phyloP scores from a whole-genome alignment of 1,284 basidiomycete genomes.

The Exsudoporus floridanus region DNA sequence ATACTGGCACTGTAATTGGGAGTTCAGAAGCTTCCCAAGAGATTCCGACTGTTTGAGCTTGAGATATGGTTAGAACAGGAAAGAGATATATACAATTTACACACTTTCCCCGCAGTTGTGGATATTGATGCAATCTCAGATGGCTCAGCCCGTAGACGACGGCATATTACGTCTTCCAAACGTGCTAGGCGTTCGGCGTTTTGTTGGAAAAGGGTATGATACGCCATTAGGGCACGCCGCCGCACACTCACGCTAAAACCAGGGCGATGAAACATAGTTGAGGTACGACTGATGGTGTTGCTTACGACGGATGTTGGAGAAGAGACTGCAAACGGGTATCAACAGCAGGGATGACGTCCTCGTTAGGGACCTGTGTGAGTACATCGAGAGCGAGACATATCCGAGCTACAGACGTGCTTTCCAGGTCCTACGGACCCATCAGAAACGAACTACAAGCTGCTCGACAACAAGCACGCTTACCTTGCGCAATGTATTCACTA shows the following conservation, averaged over 20 bases:
- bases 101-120: slow-evolving; percentile 23
- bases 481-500: slow-evolving; percentile 80
- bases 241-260: slow-evolving; percentile 54
- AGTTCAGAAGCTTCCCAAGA: slow-evolving; percentile 18
- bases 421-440: slow-evolving; percentile 54
- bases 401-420: slow-evolving; percentile 48
- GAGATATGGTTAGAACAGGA: slow-evolving; percentile 10
- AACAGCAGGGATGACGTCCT: slow-evolving; percentile 70
- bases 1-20: slow-evolving; percentile 16
- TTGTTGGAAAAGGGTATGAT: slow-evolving; percentile 50
- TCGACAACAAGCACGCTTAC: slow-evolving; percentile 35
- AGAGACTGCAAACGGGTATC: slow-evolving; percentile 62
- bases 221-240: slow-evolving; percentile 58
- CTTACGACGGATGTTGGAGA: slow-evolving; percentile 72
- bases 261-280: slow-evolving; percentile 8
- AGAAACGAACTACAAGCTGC: neutral
- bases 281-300: slow-evolving; percentile 34
- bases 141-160: slow-evolving; percentile 14
- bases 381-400: slow-evolving; percentile 73
- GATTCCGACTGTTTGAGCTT: slow-evolving; percentile 27
- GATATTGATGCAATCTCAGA: slow-evolving; percentile 10
- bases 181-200: slow-evolving; percentile 49
- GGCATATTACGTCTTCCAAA: slow-evolving; percentile 35
- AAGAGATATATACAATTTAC: slow-evolving; percentile 1
- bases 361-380: slow-evolving; percentile 56